These are phyloP conservation scores for Pseudogymnoascus sp. DNA, from an alignment of 2,329 filamentous ascomycete genomes.

Conservation along the genomic window DNA sequence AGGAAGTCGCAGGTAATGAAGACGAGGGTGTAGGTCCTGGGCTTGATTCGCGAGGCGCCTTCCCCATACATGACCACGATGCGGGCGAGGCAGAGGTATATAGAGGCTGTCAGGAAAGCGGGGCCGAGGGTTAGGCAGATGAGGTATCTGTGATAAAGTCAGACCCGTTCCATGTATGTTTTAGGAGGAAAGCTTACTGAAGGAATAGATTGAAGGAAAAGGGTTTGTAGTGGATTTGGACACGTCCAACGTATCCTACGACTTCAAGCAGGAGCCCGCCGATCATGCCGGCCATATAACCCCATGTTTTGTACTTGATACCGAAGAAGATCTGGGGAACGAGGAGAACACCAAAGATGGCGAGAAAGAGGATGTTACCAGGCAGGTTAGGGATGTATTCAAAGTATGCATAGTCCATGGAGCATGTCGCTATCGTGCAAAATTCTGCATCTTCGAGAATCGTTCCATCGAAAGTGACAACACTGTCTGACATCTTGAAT, in stretches of 20 bases:
- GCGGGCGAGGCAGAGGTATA: conserved; percentile 58
- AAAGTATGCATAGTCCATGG: conserved; percentile 14
- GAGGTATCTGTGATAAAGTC: conserved; percentile 25
- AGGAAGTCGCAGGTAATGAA: conserved; percentile 51
- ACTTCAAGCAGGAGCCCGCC: conserved; percentile 44
- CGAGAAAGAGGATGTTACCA: conserved; percentile 43
- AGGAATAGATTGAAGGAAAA: conserved; percentile 48
- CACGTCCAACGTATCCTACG: conserved; percentile 46
- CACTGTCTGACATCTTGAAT: neutral
- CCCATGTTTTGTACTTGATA: conserved; percentile 46
- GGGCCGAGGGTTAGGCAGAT: conserved; percentile 34
- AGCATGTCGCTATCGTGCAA: conserved; percentile 18
- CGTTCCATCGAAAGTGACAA: neutral
- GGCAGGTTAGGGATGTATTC: conserved; percentile 42
- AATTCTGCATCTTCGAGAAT: neutral
- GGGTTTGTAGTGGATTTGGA: conserved; percentile 43
- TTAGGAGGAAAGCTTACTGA: conserved; percentile 35
- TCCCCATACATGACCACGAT: conserved; percentile 42
- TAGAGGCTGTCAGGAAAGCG: conserved; percentile 51
- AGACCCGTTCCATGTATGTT: neutral
- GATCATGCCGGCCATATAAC: conserved; percentile 43
- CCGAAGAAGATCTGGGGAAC: conserved; percentile 41
- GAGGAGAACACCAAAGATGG: conserved; percentile 42
- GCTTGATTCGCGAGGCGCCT: conserved; percentile 40
- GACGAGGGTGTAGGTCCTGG: conserved; percentile 41